These are phyloP conservation scores for Hawksworthiomyces lignivorus DNA, from an alignment of 2,329 filamentous ascomycete genomes.

Conservation along the genomic window DNA sequence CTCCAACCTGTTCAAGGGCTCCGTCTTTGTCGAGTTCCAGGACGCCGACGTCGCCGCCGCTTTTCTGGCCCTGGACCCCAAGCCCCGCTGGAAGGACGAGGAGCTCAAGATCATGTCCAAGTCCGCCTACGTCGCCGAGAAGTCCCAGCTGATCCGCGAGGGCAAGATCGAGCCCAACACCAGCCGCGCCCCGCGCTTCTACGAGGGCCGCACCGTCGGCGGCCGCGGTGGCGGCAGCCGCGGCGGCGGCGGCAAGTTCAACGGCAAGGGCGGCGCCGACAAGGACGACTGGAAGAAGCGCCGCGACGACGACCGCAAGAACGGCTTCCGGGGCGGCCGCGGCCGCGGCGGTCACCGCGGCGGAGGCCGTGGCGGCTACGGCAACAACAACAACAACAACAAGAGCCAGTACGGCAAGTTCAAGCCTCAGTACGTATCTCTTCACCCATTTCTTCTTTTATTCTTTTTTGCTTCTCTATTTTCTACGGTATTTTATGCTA, in stretches of 20 bases:
- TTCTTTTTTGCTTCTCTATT: not conserved
- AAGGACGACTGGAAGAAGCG: slow-evolving; percentile 57
- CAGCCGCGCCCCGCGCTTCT: slow-evolving; percentile 35
- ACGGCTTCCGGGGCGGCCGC: slow-evolving; percentile 45
- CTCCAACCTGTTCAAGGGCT: slow-evolving; percentile 87
- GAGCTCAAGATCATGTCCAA: slow-evolving; percentile 81
- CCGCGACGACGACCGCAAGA: slow-evolving; percentile 53
- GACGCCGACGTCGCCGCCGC: slow-evolving; percentile 69
- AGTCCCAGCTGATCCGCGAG: slow-evolving; percentile 61
- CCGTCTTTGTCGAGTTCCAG: slow-evolving; percentile 89
- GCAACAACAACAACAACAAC: slow-evolving; percentile 14
- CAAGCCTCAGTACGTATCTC: no score
- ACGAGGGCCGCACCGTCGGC: slow-evolving; percentile 35
- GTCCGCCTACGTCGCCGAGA: slow-evolving; percentile 75
- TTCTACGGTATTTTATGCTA: not conserved
- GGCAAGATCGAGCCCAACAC: slow-evolving; percentile 58
- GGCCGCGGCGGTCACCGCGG: slow-evolving; percentile 30
- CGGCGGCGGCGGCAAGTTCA: slow-evolving; percentile 28
- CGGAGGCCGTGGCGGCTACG: slow-evolving; percentile 28
- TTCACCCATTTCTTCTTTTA: not conserved
- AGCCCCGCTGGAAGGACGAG: slow-evolving; percentile 76
- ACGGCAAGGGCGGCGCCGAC: slow-evolving; percentile 26
- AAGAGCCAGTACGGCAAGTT: slow-evolving; percentile 26
- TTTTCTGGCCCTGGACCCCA: slow-evolving; percentile 72
- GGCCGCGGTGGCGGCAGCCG: slow-evolving; percentile 31